Evolutionary conservation across 1,284 basidiomycete species (phyloP), one percentile per base, ranked within the genome.

Genomic region (Ustilago trichophora): DNA sequence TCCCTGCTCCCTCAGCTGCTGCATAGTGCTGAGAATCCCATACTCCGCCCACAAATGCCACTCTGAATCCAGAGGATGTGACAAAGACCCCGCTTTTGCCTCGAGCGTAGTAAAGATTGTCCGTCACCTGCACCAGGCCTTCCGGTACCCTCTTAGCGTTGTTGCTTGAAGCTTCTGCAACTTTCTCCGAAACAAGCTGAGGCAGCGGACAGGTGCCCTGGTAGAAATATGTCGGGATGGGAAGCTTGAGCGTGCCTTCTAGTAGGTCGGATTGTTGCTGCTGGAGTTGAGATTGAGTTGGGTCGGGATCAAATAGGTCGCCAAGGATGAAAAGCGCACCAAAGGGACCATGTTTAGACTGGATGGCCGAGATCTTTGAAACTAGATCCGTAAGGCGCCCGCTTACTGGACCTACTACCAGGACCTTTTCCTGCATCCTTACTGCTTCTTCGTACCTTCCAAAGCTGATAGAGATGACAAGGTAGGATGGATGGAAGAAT

Each of bases 301-400:
- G 37, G 22, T 35, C 26, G 11, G 55, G 40, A n/a, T 40, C 89
- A 83, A 98, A 98, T 80, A 98, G 90, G 83, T 98, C 93, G 6
- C 95, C 94, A 3, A 88, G 84, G 70, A 93, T 90, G 37, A 98
- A 85, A 16, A 91, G 88, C 31, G 93, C 87, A 73, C 93, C 89
- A 79, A 98, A 98, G 73, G 92, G 92, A 51, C 94, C 94, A 83
- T 98, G 91, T 82, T 97, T 98, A 54, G 87, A 85, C 83, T 98
- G 88, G 75, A 98, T 94, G 18, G 88, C 85, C 47, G 87, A 88
- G 67, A 96, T 86, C 84, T 96, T 98, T 48, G 87, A 80, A 72
- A 92, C 89, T 15, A 96, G 84, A 13, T 88, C 86, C 34, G 83
- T 82, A 71, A 97, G 87, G 0, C 87, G 87, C 13, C 92, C 92